Evolutionary conservation across 768 basidiomycete genomes (phyloP).

Genomic region (Lentinula boryana): DNA sequence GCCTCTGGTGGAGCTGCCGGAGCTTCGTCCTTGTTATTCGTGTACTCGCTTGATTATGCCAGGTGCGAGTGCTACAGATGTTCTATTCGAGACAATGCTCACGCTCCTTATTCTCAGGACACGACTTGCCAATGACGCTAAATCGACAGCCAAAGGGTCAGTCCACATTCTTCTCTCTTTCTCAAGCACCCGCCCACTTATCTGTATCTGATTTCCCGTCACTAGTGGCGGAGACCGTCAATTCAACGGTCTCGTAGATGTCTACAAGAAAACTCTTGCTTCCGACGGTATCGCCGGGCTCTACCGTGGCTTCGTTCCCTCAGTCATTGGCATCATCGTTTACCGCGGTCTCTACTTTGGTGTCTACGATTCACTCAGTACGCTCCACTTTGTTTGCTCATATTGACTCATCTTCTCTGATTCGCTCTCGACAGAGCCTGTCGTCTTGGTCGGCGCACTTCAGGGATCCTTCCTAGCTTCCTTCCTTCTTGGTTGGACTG

Average conservation of each 20-base stretch:
- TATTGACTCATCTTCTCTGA: background rate
- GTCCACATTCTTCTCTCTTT: background rate
- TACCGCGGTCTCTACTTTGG: constrained; percentile 99
- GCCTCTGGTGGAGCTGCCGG: constrained; percentile 99
- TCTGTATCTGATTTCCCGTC: background rate
- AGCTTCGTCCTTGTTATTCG: constrained; percentile 97
- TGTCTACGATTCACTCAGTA: constrained; percentile 92
- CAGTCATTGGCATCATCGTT: constrained; percentile 98
- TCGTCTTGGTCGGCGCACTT: constrained; percentile 92
- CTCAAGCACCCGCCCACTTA: background rate
- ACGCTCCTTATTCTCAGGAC: constrained; percentile 45
- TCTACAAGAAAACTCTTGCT: constrained; percentile 96
- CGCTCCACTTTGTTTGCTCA: constrained; percentile 22
- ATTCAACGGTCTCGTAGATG: constrained; percentile 98
- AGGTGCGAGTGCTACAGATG: constrained; percentile 18
- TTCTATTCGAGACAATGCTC: background rate
- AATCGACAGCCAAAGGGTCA: constrained; percentile 50
- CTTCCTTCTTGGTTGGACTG: constrained; percentile 97
- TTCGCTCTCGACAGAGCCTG: constrained; percentile 63
- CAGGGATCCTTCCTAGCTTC: constrained; percentile 97
- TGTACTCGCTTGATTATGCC: constrained; percentile 99
- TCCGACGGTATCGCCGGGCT: constrained; percentile 98
- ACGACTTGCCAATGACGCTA: constrained; percentile 96
- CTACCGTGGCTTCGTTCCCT: constrained; percentile 99
- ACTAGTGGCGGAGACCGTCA: constrained; percentile 90